Conservation (phyloP, 2,329 filamentous ascomycete genomes). For the Colletotrichum shisoi region DNA sequence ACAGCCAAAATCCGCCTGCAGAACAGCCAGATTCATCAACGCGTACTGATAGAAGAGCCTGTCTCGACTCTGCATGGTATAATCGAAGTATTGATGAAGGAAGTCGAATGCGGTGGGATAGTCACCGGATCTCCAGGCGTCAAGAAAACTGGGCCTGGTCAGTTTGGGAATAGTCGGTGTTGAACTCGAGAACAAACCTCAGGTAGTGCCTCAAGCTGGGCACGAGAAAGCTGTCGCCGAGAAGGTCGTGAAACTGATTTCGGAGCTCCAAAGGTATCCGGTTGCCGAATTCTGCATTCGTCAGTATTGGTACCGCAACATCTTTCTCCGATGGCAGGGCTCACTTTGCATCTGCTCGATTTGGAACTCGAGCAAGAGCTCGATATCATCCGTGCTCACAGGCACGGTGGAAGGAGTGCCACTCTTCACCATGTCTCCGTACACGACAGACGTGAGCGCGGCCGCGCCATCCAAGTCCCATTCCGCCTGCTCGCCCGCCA, state of each 20-base stretch:
- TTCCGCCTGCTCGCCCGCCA: slow-evolving; percentile 59
- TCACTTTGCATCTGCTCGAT: slow-evolving; percentile 85
- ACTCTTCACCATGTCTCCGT: slow-evolving; percentile 62
- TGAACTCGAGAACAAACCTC: slow-evolving; percentile 55
- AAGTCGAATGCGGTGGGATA: slow-evolving; percentile 89
- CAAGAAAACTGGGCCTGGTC: slow-evolving; percentile 71
- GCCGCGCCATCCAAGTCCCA: slow-evolving; percentile 57
- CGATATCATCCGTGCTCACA: slow-evolving; percentile 80
- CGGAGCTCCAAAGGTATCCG: slow-evolving; percentile 79
- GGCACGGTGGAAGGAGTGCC: slow-evolving; percentile 53
- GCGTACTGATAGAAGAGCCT: slow-evolving; percentile 93
- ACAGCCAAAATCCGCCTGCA: slow-evolving; percentile 95
- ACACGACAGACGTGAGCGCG: slow-evolving; percentile 57
- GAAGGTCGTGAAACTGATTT: slow-evolving; percentile 71
- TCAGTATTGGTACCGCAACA: neutral
- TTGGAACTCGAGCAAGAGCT: slow-evolving; percentile 84
- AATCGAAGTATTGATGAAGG: slow-evolving; percentile 95
- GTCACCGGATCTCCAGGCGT: slow-evolving; percentile 90
- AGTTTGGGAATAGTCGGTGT: slow-evolving; percentile 26
- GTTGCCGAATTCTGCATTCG: slow-evolving; percentile 70
- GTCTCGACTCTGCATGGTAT: slow-evolving; percentile 86
- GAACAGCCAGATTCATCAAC: slow-evolving; percentile 87
- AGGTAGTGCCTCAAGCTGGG: slow-evolving; percentile 81
- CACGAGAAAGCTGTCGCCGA: slow-evolving; percentile 71
- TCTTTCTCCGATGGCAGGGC: slow-evolving; percentile 39